These are phyloP conservation scores for Diaporthe capsici DNA, from an alignment of 2,329 filamentous ascomycete species.

Conservation along the genomic window DNA sequence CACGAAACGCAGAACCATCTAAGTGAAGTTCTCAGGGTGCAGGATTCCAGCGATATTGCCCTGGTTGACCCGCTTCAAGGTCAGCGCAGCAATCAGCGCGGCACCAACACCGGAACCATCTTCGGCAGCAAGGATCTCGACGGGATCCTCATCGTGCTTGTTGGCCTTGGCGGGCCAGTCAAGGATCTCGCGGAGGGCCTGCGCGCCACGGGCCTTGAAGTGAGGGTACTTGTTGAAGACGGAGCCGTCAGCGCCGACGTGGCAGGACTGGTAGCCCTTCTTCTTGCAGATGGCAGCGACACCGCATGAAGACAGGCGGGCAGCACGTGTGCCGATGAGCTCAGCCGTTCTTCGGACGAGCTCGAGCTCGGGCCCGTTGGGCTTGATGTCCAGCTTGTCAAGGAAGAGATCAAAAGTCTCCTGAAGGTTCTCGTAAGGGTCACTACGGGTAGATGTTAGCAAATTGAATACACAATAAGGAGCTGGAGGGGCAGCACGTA, in stretches of 20 bases:
- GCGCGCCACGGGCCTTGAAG: conserved; percentile 93
- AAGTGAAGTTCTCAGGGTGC: conserved; percentile 74
- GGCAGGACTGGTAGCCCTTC: conserved; percentile 89
- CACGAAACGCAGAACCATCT: conserved; percentile 37
- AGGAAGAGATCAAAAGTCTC: conserved; percentile 89
- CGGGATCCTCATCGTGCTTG: conserved; percentile 83
- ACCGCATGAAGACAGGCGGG: conserved; percentile 92
- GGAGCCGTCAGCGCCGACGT: conserved; percentile 96
- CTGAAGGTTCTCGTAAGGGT: conserved; percentile 94
- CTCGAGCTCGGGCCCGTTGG: conserved; percentile 85
- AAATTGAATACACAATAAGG: background rate
- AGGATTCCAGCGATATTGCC: conserved; percentile 76
- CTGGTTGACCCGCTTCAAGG: conserved; percentile 73
- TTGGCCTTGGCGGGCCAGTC: conserved; percentile 86
- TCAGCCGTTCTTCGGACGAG: conserved; percentile 91
- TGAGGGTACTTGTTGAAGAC: conserved; percentile 99
- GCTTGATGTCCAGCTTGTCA: conserved; percentile 78
- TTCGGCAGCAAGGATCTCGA: conserved; percentile 90
- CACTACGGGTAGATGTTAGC: conserved; percentile 62
- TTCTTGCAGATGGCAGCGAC: conserved; percentile 97
- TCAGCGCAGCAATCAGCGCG: conserved; percentile 87
- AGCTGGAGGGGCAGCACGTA: conserved; percentile 56
- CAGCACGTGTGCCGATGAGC: conserved; percentile 93
- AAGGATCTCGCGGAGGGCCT: conserved; percentile 92
- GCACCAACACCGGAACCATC: conserved; percentile 98